Evolutionary conservation across 2,329 filamentous ascomycete species (phyloP), one percentile per base, ranked within the genome.

Genomic region (Neonectria neomacrospora): DNA sequence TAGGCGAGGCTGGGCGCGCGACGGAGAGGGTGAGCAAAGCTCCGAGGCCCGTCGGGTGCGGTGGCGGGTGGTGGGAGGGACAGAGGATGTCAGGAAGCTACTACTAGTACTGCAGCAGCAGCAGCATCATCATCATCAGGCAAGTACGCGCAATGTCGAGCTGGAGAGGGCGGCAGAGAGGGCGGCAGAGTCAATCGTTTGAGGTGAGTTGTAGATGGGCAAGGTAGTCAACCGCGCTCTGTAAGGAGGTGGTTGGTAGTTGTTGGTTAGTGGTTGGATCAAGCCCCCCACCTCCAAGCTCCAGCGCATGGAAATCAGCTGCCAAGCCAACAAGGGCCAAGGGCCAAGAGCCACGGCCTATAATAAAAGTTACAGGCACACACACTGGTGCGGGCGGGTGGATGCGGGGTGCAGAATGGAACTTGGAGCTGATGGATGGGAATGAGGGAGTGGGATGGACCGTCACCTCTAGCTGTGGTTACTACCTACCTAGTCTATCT

Each of bases 351-450:
- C 23, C 23, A 26, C 23, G 6, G 23, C 23, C 23, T 26, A 26
- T 3, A 6, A 26, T 26, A 26, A 26, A 6, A 26, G 23, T 26
- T 26, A 26, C 23, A 26, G 23, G 23, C 23, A 23, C 41, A 45
- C 10, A 20, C 37, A 16, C 37, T 41, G 37, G 37, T 16, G 30
- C 14, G 14, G 34, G 42, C 12, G 12, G 42, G 42, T 45, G 12
- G 42, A 20, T 45, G 45, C 45, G 45, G 45, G 45, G 45, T 48
- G 45, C 23, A 48, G 45, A 37, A 37, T 16, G 14, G 34, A n/a
- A 7, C 10, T 41, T 28, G 44, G 44, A 47, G 22, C 23, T 47
- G 18, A 44, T 44, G 11, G 2, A 41, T 41, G n/a, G n/a, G 37
- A 41, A 41, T 41, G 37, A 5, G 18, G 18, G n/a, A 5, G 37